Evolutionary conservation across 140 eudicot species (phyloP), one percentile per base, ranked within the genome.

Genomic region (Artemisia princeps): DNA sequence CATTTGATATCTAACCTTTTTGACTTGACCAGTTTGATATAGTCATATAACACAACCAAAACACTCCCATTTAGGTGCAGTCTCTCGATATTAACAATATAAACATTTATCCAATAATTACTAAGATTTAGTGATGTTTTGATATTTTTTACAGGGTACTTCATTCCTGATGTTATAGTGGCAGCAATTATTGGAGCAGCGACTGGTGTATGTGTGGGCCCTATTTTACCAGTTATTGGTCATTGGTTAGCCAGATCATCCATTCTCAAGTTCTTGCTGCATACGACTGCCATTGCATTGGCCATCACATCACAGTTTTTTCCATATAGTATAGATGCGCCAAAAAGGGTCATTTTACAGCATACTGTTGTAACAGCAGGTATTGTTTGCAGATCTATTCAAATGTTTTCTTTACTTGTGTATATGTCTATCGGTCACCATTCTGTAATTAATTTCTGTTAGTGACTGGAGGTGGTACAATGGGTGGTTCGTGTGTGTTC

Each of bases 291-390:
- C 59, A 76, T 94, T 74, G 78, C 94, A 52, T 57, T 94, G 86
- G 99, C 99, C 51, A 70, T 94, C 13, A 68, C 95, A 64, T 88
- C 96, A 55, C 94, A 80, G 54, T 82, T 94, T 83, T 94, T 94
- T 70, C 99, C 99, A 10, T 94, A 94, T 77, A 94, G 88, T 74
- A 69, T 54, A 6, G 95, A 94, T 70, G 96, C 99, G 54, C 99
- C 96, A 11, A 94, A 94, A 82, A 79, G 99, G 77, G 85, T 94
- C 67, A 60, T 88, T 48, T 64, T 94, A 69, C 99, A 94, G 86
- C 96, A 94, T 63, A 82, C 96, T 4, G 74, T 94, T 65, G 67
- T 77, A 42, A 84, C 90, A 61, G 52, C 76, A 94, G 96, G 99
- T 94, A 84, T 53, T 14, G 3, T 44, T 70, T 14, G 28, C 48